phyloP scores from a whole-genome alignment of 2,329 filamentous ascomycete genomes.

The Colletotrichum limetticola region DNA sequence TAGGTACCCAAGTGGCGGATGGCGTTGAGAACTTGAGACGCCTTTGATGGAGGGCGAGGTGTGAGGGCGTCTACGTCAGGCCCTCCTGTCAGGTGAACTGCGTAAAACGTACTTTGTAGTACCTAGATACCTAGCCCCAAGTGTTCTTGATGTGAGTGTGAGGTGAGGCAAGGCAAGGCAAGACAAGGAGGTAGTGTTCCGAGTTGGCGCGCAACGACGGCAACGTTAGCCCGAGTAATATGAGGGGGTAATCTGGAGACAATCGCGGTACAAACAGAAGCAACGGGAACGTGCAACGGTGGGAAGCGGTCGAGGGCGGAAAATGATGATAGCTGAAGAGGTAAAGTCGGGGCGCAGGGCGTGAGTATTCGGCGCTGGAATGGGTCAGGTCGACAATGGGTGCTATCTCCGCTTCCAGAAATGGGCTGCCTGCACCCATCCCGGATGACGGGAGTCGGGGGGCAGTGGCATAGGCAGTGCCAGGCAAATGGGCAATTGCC shows the following conservation, averaged over 20 bases:
- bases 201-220: conserved; percentile 11
- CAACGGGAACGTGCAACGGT: conserved; percentile 1
- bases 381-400: conserved; percentile 19
- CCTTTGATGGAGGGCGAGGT: conserved; percentile 5
- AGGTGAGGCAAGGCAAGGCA: background rate
- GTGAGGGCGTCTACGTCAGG: conserved; percentile 27
- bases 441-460: conserved; percentile 1
- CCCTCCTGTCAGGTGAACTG: conserved; percentile 19
- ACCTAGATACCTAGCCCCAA: background rate
- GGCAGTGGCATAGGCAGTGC: background rate
- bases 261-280: background rate
- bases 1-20: background rate
- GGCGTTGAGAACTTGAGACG: conserved; percentile 10
- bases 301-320: conserved; percentile 14
- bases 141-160: background rate
- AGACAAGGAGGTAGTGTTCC: conserved; percentile 10
- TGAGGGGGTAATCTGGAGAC: background rate
- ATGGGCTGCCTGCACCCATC: conserved; percentile 12
- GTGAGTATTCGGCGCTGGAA: conserved; percentile 24
- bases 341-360: conserved; percentile 30
- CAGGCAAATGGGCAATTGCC: background rate
- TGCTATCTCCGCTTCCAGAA: conserved; percentile 29
- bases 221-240: conserved; percentile 9
- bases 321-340: conserved; percentile 12
- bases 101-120: background rate